Evolutionary conservation across 306 rosid species (phyloP).

Genomic region (Lathyrus aphaca): DNA sequence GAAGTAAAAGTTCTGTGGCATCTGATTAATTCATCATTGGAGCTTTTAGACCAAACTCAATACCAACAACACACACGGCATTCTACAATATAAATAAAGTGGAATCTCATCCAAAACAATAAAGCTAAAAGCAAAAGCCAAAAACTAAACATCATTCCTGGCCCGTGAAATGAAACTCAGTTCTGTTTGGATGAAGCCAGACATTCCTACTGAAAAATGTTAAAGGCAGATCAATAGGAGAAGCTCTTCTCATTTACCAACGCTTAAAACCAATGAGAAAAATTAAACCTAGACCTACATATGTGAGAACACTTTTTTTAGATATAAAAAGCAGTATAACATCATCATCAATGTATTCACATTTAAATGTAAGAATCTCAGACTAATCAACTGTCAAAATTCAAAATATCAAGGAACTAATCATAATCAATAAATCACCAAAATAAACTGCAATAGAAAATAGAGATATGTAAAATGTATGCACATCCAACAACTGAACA

Average conservation of each 20-base stretch:
- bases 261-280: background rate
- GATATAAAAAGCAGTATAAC: background rate
- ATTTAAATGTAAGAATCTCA: background rate
- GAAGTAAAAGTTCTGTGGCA: conserved; percentile 24
- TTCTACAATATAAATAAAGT: conserved; percentile 4
- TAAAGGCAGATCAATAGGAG: conserved; percentile 5
- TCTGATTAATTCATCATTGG: conserved; percentile 47
- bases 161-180: background rate
- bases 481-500: conserved; percentile 2
- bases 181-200: conserved; percentile 2
- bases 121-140: background rate
- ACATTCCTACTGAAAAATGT: background rate
- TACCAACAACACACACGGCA: conserved; percentile 6
- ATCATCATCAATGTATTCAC: background rate
- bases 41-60: conserved; percentile 40
- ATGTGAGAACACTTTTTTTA: no score
- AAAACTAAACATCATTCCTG: background rate
- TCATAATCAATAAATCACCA: background rate
- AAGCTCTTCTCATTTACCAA: background rate
- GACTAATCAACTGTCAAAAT: background rate
- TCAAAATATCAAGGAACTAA: background rate
- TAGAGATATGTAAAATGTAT: background rate
- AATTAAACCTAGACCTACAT: no score
- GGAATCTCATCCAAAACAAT: conserved; percentile 7
- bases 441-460: background rate